These are phyloP conservation scores for Monosporascus cannonballus DNA, from an alignment of 2,329 filamentous ascomycete species.

Conservation along the genomic window DNA sequence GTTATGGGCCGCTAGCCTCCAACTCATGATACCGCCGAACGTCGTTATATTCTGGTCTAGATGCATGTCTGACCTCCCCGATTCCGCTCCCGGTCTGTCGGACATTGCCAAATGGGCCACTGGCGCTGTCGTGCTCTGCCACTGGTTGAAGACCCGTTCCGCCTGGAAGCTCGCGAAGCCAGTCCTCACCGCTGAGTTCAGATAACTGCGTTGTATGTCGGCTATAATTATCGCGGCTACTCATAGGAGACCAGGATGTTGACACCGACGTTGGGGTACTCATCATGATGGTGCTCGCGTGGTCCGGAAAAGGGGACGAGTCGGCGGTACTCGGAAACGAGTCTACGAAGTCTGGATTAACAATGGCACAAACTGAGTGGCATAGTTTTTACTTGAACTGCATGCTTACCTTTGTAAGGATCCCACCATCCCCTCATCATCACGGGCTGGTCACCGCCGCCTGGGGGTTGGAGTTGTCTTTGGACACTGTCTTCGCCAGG, in stretches of 20 bases:
- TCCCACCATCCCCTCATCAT: background rate
- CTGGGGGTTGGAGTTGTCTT: background rate
- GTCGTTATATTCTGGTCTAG: too few relatives aligned
- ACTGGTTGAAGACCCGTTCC: background rate
- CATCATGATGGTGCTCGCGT: background rate
- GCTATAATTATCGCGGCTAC: background rate
- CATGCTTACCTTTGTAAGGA: conserved; percentile 1
- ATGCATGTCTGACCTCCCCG: too few relatives aligned
- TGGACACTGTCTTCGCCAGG: background rate
- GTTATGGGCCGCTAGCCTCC: too few relatives aligned
- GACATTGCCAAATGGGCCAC: too few relatives aligned
- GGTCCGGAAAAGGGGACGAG: background rate
- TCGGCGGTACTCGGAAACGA: background rate
- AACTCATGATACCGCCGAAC: too few relatives aligned
- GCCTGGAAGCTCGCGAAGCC: background rate
- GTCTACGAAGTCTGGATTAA: background rate
- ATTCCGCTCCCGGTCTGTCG: too few relatives aligned
- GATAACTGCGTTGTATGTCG: conserved; percentile 1
- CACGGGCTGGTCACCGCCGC: background rate
- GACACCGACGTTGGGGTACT: background rate
- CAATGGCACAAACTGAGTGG: too few relatives aligned
- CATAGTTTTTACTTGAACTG: too few relatives aligned
- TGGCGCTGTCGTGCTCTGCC: background rate
- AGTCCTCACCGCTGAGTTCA: background rate
- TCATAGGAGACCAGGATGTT: background rate